Base-by-base conservation (phyloP, 768 basidiomycete genomes). In the Rhodotorula kratochvilovae region DNA sequence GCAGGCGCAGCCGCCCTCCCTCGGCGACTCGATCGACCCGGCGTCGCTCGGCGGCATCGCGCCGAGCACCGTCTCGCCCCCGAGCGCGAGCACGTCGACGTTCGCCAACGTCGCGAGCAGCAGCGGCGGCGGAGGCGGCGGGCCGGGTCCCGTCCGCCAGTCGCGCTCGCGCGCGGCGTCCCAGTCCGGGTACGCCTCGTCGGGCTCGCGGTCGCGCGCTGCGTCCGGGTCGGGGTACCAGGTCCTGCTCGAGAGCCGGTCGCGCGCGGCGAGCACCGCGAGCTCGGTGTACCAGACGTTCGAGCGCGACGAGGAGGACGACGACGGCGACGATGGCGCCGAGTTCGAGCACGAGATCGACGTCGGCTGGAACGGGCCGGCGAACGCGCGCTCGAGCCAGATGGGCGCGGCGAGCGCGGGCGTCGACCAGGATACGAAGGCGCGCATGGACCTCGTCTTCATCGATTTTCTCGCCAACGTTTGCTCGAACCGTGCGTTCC, bases 391-490 rank as follows among this genome's bases (percentile, higher is more conserved):
- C 27, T 63, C 62, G 19, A 59, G 65, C 29, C 70, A 69, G 62
- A 55, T 74, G 69, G 69, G 73, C 21, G 61, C 70, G 15, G 71
- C 70, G 23, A 62, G 65, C 23, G 62, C 71, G 6, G 70, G 68
- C 25, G 66, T 76, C 15, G 74, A 76, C 11, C 84, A 86, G 68
- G 93, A 95, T 79, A 89, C 92, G 76, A 85, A 87, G 66, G 81
- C 83, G 29, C 89, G 91, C 77, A 88, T 98, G 62, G 92, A 96
- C 80, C 86, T 88, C 72, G 88, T 96, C 78, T 96, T 98, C 81
- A 87, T 92, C 78, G 87, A 89, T 74, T 98, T 90, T 78, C 82
- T 98, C 76, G 92, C 89, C 79, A 86, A 83, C 63, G 86, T 90
- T 64, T 98, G 94, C 81, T 94, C 91, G 29, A 90, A 96, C 80